phyloP scores from a whole-genome alignment of 768 basidiomycete species.

The Chalciporus piperatus region DNA sequence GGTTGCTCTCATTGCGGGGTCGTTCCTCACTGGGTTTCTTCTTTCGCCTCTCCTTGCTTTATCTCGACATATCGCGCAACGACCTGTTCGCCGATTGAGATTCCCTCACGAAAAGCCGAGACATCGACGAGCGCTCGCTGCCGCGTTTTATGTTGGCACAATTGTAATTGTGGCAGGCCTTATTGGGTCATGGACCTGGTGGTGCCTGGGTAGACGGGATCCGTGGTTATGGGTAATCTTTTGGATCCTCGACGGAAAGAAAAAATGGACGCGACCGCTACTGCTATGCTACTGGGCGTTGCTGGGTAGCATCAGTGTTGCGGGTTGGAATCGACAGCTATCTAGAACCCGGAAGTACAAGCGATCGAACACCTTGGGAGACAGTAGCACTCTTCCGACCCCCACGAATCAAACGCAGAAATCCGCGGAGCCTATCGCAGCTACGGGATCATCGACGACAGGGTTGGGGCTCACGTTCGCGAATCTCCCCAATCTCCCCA shows the following conservation, averaged over 20 bases:
- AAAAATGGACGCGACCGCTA: conserved; percentile 74
- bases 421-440: conserved; percentile 11
- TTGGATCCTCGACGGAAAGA: conserved; percentile 73
- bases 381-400: conserved; percentile 32
- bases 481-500: conserved; percentile 51
- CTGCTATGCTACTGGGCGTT: conserved; percentile 85
- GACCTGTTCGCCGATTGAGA: conserved; percentile 76
- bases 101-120: conserved; percentile 80
- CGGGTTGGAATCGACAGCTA: conserved; percentile 92
- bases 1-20: conserved; percentile 87
- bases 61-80: conserved; percentile 87
- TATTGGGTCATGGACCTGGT: conserved; percentile 90
- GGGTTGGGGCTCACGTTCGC: conserved; percentile 36
- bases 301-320: conserved; percentile 80
- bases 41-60: conserved; percentile 92
- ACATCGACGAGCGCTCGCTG: conserved; percentile 79
- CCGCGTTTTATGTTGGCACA: conserved; percentile 78
- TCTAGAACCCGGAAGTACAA: conserved; percentile 71
- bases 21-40: conserved; percentile 88
- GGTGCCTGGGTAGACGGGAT: conserved; percentile 77
- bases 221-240: conserved; percentile 86
- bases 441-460: conserved; percentile 16
- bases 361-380: conserved; percentile 35
- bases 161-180: conserved; percentile 75
- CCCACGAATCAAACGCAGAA: conserved; percentile 24